Conservation (phyloP, 2,329 filamentous ascomycete genomes). For the Blastomyces emzantsi region DNA sequence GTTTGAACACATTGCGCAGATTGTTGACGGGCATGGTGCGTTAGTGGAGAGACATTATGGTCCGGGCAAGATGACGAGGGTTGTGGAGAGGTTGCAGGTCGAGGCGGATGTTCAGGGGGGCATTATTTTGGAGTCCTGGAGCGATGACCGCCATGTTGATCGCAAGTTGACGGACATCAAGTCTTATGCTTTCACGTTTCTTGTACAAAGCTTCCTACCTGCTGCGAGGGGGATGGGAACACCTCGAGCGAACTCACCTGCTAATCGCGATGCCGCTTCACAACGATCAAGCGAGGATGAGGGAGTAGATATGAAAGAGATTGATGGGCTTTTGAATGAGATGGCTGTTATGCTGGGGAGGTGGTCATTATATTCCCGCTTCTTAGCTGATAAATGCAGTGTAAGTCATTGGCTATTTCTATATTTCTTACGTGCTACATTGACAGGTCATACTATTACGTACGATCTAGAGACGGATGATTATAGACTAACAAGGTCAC, state of each 20-base stretch:
- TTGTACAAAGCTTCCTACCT: slow-evolving; percentile 87
- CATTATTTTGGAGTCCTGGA: slow-evolving; percentile 92
- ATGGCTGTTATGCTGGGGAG: slow-evolving; percentile 84
- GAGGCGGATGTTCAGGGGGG: slow-evolving; percentile 95
- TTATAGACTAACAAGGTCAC: background rate
- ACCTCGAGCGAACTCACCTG: slow-evolving; percentile 67
- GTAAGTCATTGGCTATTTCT: slow-evolving; percentile 42
- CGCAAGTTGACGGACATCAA: slow-evolving; percentile 89
- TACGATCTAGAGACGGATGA: slow-evolving; percentile 19
- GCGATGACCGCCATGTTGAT: slow-evolving; percentile 75
- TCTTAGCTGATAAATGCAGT: slow-evolving; percentile 76
- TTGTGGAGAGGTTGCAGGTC: slow-evolving; percentile 84
- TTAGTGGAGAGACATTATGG: slow-evolving; percentile 94
- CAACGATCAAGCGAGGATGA: slow-evolving; percentile 71
- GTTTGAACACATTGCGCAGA: slow-evolving; percentile 96
- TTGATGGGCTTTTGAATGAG: slow-evolving; percentile 79
- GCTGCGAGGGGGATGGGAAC: slow-evolving; percentile 57
- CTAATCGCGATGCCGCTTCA: slow-evolving; percentile 45
- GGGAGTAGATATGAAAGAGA: slow-evolving; percentile 90
- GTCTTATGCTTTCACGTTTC: slow-evolving; percentile 93
- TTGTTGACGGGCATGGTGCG: slow-evolving; percentile 82
- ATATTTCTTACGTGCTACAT: slow-evolving; percentile 7
- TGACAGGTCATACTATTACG: slow-evolving; percentile 15
- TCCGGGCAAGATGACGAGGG: slow-evolving; percentile 81
- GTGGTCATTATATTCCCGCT: slow-evolving; percentile 88